phyloP scores from a whole-genome alignment of 805 yeast species.

The Myxozyma melibiosi region DNA sequence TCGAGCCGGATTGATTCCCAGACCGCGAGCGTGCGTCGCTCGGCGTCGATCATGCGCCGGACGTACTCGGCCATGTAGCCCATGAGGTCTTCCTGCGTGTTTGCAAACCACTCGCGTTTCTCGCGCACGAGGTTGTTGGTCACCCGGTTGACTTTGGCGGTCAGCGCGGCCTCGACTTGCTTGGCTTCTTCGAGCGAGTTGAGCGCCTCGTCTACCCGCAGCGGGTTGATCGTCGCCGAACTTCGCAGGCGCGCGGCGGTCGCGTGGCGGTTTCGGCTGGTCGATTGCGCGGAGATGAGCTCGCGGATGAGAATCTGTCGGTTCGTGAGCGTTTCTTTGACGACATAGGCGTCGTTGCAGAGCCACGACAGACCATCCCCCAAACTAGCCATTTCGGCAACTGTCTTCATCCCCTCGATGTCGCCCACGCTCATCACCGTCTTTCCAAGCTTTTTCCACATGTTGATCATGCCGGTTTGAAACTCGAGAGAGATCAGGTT shows the following conservation, averaged over 20 bases:
- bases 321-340: constrained; percentile 91
- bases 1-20: constrained; percentile 73
- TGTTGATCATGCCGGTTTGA: constrained; percentile 69
- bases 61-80: constrained; percentile 60
- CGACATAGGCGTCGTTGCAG: constrained; percentile 74
- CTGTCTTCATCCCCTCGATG: constrained; percentile 67
- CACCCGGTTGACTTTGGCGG: constrained; percentile 76
- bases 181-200: constrained; percentile 76
- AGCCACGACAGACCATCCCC: constrained; percentile 73
- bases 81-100: constrained; percentile 60
- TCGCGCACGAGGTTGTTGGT: constrained; percentile 85
- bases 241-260: constrained; percentile 70
- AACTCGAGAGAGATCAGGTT: constrained; percentile 51
- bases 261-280: constrained; percentile 67
- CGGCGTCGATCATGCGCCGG: constrained; percentile 77
- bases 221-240: constrained; percentile 74
- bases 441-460: constrained; percentile 80
- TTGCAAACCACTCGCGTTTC: constrained; percentile 58
- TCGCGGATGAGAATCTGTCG: constrained; percentile 93
- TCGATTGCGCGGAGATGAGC: constrained; percentile 72
- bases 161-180: constrained; percentile 70
- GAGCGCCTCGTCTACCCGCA: constrained; percentile 88
- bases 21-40: constrained; percentile 73
- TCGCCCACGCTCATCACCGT: constrained; percentile 74
- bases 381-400: constrained; percentile 69